A percentile compares a stretch with the other conserved stretches of the same genome.
These are phyloP conservation scores for Ogataea nitratoaversa DNA, from an alignment of 805 yeast species.

Conservation along the genomic window DNA sequence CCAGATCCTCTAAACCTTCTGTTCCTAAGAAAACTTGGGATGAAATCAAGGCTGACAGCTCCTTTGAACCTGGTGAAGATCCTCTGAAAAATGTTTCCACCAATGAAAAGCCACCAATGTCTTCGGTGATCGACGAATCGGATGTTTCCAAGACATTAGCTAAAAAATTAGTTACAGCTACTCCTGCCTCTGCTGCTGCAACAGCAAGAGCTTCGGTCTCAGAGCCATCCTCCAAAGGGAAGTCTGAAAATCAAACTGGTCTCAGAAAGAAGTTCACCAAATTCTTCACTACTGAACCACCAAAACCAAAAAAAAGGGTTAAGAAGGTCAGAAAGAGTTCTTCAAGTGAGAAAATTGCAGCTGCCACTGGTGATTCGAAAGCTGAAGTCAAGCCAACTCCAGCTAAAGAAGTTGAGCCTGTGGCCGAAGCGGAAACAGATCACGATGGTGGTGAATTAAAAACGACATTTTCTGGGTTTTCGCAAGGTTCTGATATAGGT, in stretches of 20 bases:
- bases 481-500: slow-evolving; percentile 38
- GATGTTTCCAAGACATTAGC: not conserved
- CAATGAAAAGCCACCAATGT: slow-evolving; percentile 36
- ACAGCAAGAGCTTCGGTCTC: slow-evolving; percentile 3
- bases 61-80: slow-evolving; percentile 31
- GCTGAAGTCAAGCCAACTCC: slow-evolving; percentile 5
- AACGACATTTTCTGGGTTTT: slow-evolving; percentile 39
- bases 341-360: not conserved
- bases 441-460: slow-evolving; percentile 15
- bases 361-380: slow-evolving; percentile 4
- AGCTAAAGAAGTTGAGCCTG: slow-evolving; percentile 8
- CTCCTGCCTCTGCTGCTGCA: slow-evolving; percentile 10
- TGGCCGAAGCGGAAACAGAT: slow-evolving; percentile 6
- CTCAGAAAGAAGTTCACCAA: slow-evolving; percentile 20
- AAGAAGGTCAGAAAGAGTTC: slow-evolving; percentile 9
- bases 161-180: slow-evolving; percentile 6
- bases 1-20: slow-evolving; percentile 4
- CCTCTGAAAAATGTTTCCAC: slow-evolving; percentile 33
- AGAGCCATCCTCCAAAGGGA: slow-evolving; percentile 4
- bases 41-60: slow-evolving; percentile 22
- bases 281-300: slow-evolving; percentile 21
- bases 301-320: slow-evolving; percentile 13
- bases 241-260: slow-evolving; percentile 12
- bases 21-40: slow-evolving; percentile 26
- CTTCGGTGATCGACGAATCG: slow-evolving; percentile 22